These are phyloP conservation scores for Ormosia emarginata DNA, from an alignment of 306 rosid genomes.

Conservation along the genomic window DNA sequence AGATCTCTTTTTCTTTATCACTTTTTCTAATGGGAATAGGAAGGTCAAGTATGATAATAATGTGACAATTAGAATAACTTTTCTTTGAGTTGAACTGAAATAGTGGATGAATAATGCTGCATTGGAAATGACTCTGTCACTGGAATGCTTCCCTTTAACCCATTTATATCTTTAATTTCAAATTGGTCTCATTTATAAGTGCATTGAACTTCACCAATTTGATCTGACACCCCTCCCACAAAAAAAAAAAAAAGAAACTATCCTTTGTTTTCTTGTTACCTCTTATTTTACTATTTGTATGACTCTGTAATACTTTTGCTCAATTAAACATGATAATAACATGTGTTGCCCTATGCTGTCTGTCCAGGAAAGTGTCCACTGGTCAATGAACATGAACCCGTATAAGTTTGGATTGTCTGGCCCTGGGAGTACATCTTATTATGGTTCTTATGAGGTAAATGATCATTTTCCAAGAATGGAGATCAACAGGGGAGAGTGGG, in stretches of 20 bases:
- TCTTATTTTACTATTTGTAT: neutral
- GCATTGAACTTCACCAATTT: neutral
- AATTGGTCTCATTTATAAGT: neutral
- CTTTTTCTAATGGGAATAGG: neutral
- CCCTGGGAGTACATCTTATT: conserved; percentile 62
- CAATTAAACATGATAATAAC: neutral
- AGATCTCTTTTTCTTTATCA: neutral
- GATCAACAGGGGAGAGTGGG: conserved; percentile 66
- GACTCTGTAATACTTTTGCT: neutral
- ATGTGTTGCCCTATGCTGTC: neutral
- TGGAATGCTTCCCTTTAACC: neutral
- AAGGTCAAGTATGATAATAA: neutral
- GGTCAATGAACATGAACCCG: conserved; percentile 86
- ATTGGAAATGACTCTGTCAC: neutral
- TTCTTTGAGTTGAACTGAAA: neutral
- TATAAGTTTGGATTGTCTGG: conserved; percentile 73
- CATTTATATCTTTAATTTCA: neutral
- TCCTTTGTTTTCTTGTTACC: neutral
- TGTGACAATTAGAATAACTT: neutral
- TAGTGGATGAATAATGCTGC: neutral
- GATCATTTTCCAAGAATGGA: conserved; percentile 73
- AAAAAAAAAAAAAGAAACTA: neutral
- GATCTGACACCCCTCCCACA: neutral
- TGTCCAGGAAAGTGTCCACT: conserved; percentile 68
- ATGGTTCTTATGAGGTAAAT: conserved; percentile 59